Conservation (phyloP, 2,329 filamentous ascomycete species). For the Zasmidium cellare region DNA sequence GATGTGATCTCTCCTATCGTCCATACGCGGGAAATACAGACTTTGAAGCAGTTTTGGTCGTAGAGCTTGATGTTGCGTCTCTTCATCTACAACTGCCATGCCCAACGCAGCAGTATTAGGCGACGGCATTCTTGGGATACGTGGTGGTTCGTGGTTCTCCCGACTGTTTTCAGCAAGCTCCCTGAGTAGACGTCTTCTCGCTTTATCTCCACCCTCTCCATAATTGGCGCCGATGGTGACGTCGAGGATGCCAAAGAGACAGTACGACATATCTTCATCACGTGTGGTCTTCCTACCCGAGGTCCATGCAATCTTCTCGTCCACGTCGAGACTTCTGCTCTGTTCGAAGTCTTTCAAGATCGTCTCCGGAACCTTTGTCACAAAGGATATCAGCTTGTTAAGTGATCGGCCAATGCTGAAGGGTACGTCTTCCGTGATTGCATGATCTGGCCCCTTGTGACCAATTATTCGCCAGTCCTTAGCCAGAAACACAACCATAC, state of each 20-base stretch:
- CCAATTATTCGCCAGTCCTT: constrained; percentile 13
- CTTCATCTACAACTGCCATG: too few relatives aligned
- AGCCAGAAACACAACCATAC: constrained; percentile 5
- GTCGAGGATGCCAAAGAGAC: constrained; percentile 18
- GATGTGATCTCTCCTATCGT: background rate
- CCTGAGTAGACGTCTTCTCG: constrained; percentile 11
- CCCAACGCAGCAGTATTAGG: too few relatives aligned
- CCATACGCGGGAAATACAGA: constrained; percentile 6
- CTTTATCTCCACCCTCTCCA: constrained; percentile 11
- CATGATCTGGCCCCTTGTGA: too few relatives aligned
- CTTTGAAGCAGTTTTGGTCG: too few relatives aligned
- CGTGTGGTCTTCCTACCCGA: constrained; percentile 9
- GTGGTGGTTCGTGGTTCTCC: background rate
- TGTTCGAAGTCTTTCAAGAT: constrained; percentile 9
- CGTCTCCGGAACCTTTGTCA: constrained; percentile 12
- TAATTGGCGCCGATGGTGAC: constrained; percentile 14
- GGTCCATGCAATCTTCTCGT: constrained; percentile 14
- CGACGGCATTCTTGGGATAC: too few relatives aligned
- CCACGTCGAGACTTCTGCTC: constrained; percentile 4
- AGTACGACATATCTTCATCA: constrained; percentile 19
- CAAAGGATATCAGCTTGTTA: background rate
- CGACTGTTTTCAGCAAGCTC: background rate
- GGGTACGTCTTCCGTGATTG: too few relatives aligned
- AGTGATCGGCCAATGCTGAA: background rate
- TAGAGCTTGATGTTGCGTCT: too few relatives aligned